Evolutionary conservation across 805 yeast species (phyloP).

Genomic region (Yarrowia bubula): DNA sequence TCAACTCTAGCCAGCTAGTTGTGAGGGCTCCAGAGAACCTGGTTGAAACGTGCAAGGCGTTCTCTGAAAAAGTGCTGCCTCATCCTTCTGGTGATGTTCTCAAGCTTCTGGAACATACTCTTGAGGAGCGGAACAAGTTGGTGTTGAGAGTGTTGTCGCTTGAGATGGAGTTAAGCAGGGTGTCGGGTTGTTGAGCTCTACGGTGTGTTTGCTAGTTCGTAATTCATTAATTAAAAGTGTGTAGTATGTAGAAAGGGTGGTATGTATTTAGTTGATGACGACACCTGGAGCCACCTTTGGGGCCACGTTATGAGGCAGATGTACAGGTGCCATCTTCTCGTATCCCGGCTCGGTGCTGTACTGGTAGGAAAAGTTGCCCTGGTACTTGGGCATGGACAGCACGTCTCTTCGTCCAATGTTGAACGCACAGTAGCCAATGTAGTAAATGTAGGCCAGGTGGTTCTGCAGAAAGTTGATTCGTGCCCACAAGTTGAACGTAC

Average conservation of each 20-base stretch:
- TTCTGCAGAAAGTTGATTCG: conserved; percentile 19
- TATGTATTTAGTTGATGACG: too few relatives aligned
- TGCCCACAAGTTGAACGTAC: not conserved
- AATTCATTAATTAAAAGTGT: not conserved
- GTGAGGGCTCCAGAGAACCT: not conserved
- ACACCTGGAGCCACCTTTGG: too few relatives aligned
- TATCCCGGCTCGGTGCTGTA: not conserved
- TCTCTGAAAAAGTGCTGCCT: not conserved
- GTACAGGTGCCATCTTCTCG: not conserved
- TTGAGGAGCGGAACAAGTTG: not conserved
- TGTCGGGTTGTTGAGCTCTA: not conserved
- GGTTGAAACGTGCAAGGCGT: not conserved
- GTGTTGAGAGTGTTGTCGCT: not conserved
- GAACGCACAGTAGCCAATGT: conserved; percentile 14
- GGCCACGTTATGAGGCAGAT: too few relatives aligned
- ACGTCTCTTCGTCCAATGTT: conserved; percentile 1
- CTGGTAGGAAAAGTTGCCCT: conserved; percentile 8
- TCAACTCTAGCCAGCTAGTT: not conserved
- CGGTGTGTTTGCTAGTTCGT: not conserved
- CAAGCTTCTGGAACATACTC: not conserved
- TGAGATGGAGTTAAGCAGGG: not conserved
- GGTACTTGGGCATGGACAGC: not conserved
- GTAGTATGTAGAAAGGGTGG: not conserved
- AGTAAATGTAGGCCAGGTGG: conserved; percentile 18
- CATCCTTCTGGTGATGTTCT: not conserved